Evolutionary conservation across 176 grass and related monocot genomes (phyloP), one percentile per base, ranked within the genome.

Genomic region (Avena atlantica): DNA sequence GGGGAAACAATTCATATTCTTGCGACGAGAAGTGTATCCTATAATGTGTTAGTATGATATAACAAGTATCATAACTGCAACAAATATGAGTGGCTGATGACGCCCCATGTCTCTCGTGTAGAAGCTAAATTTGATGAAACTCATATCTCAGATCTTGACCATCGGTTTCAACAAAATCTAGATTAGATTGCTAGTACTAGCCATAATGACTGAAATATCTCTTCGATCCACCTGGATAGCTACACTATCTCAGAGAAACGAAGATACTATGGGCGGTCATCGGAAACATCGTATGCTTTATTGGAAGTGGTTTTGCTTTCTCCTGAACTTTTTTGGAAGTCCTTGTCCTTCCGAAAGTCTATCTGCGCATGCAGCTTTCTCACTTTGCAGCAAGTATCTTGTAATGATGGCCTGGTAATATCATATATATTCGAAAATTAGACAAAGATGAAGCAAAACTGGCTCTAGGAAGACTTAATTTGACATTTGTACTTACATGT

Each of bases 281-380:
- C 6, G 0, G 12, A 75, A 52, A 76, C 12, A 65, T 17, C 9
- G 25, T 15, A 37, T 37, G 60, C 58, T 77, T 84, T 64, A 6
- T 65, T 37, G 31, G 3, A 63, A 52, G 83, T 52, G 83, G 45
- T 77, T 76, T 76, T 76, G 44, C 23, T 5, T 76, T 45, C 13
- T 17, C 11, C 24, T 16, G 0, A 76, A 12, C 24, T 37, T 29
- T 70, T 63, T 64, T 15, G 4, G 23, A 76, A 51, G 71, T 24
- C 58, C 27, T 34, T 12, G 19, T 76, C 42, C 17, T 76, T 49
- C 5, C 42, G 62, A 16, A 49, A 52, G 25, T 64, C 37, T 50
- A 76, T 75, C 8, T 64, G 71, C 14, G 15, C 56, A 48, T 9
- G 55, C 7, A 29, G 21, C 40, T 50, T 6, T 8, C 40, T 6